Percentiles rank a stretch among this genome's conserved stretches.
phyloP scores from a whole-genome alignment of 2,329 filamentous ascomycete species.

The Phyllosticta citribraziliensis region DNA sequence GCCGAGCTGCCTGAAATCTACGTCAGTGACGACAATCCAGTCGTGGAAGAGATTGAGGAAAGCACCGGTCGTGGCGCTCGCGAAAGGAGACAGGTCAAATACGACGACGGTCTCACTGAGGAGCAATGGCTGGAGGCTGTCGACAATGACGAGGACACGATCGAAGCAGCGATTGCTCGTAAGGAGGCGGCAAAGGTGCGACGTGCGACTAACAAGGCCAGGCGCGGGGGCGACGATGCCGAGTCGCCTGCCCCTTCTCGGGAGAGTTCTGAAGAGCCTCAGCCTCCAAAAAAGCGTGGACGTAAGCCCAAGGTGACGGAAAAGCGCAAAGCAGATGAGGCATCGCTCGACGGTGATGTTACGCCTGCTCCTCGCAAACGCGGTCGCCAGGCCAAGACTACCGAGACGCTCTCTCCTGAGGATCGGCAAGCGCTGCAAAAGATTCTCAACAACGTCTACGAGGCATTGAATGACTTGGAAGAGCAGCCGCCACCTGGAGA shows the following conservation, averaged over 20 bases:
- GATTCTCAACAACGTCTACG: constrained; percentile 67
- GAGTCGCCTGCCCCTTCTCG: constrained; percentile 70
- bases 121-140: constrained; percentile 99
- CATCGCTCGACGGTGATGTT: constrained; percentile 54
- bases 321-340: constrained; percentile 79
- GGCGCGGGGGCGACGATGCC: constrained; percentile 45
- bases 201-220: constrained; percentile 65
- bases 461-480: constrained; percentile 74
- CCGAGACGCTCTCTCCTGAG: constrained; percentile 53
- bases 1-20: constrained; percentile 91
- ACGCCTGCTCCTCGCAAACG: constrained; percentile 52
- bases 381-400: constrained; percentile 59
- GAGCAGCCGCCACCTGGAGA: constrained; percentile 40
- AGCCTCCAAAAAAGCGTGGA: constrained; percentile 63
- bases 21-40: constrained; percentile 71
- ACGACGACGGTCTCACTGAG: constrained; percentile 94
- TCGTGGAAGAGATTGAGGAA: constrained; percentile 70
- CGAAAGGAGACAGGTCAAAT: constrained; percentile 87
- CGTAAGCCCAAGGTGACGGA: constrained; percentile 67
- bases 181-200: constrained; percentile 80
- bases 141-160: constrained; percentile 88
- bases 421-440: constrained; percentile 71
- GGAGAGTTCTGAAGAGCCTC: constrained; percentile 72
- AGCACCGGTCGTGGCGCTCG: constrained; percentile 75
- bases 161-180: constrained; percentile 83